Percentiles rank a stretch among this genome's conserved stretches.
These are phyloP conservation scores for Lasiosphaeria hispida DNA, from an alignment of 495 filamentous ascomycete genomes.

Conservation along the genomic window DNA sequence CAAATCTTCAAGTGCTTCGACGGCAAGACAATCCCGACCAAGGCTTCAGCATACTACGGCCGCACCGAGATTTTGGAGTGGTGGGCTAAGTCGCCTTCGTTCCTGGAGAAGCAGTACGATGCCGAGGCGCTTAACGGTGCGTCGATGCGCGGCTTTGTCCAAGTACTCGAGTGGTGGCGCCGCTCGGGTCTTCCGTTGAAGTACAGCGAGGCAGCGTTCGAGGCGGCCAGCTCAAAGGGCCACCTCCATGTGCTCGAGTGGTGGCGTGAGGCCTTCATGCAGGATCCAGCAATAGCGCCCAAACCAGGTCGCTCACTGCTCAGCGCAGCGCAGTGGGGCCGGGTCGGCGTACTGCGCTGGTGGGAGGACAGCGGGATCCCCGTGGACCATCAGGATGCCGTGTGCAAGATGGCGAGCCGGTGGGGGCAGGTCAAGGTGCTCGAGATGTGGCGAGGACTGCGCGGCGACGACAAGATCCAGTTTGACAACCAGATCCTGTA, in stretches of 20 bases:
- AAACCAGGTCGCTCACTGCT: slow-evolving; percentile 80
- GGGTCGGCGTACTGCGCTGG: slow-evolving; percentile 69
- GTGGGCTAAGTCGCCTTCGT: slow-evolving; percentile 69
- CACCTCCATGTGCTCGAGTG: slow-evolving; percentile 83
- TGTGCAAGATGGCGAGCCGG: slow-evolving; percentile 77
- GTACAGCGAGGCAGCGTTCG: slow-evolving; percentile 81
- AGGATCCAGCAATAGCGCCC: slow-evolving; percentile 45
- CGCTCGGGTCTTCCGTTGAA: slow-evolving; percentile 73
- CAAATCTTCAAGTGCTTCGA: slow-evolving; percentile 82
- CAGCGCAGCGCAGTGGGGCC: slow-evolving; percentile 75
- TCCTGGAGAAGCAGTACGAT: slow-evolving; percentile 71
- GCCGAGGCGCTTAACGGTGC: slow-evolving; percentile 84
- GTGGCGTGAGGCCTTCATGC: slow-evolving; percentile 69
- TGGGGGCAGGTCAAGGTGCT: slow-evolving; percentile 86
- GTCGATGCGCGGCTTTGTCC: slow-evolving; percentile 74
- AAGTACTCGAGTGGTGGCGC: slow-evolving; percentile 90
- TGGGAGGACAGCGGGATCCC: slow-evolving; percentile 78
- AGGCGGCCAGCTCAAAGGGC: slow-evolving; percentile 78
- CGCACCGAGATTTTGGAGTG: slow-evolving; percentile 80
- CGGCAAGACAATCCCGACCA: slow-evolving; percentile 76
- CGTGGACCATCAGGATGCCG: slow-evolving; percentile 68
- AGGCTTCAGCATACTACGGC: slow-evolving; percentile 82
- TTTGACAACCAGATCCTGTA: slow-evolving; percentile 89
- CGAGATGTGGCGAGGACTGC: slow-evolving; percentile 73
- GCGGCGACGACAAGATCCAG: slow-evolving; percentile 75